Conservation (phyloP, 164 flowering plant species). For the Houttuynia cordata region DNA sequence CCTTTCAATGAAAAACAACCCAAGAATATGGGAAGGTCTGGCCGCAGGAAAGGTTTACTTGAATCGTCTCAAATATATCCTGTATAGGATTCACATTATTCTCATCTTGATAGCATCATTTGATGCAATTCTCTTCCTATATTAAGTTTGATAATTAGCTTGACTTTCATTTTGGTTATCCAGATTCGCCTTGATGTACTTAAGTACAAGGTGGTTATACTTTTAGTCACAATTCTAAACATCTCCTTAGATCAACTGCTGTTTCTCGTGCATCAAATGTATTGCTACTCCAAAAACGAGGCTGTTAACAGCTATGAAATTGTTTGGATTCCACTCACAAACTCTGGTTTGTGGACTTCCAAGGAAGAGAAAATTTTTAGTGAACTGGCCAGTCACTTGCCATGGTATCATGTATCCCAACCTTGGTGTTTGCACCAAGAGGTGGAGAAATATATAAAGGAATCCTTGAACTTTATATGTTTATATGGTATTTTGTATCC, state of each 20-base stretch:
- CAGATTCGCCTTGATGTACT: slow-evolving; percentile 45
- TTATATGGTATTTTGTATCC: slow-evolving; percentile 68
- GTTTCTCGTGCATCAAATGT: slow-evolving; percentile 38
- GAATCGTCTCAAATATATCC: neutral
- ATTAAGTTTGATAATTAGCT: neutral
- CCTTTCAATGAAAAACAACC: slow-evolving; percentile 35
- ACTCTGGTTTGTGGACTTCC: slow-evolving; percentile 34
- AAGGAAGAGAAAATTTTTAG: slow-evolving; percentile 24
- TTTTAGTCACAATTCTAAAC: slow-evolving; percentile 55
- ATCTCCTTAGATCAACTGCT: slow-evolving; percentile 30
- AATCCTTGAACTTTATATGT: slow-evolving; percentile 40
- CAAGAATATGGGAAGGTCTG: slow-evolving; percentile 34
- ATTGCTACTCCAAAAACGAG: slow-evolving; percentile 20
- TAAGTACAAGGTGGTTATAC: slow-evolving; percentile 42
- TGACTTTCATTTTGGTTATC: neutral
- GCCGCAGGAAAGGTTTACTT: slow-evolving; percentile 11
- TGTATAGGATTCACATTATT: neutral
- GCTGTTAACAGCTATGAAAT: slow-evolving; percentile 28
- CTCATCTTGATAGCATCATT: too few species aligned
- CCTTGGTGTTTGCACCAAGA: slow-evolving; percentile 43
- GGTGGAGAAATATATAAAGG: slow-evolving; percentile 32
- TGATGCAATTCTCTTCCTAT: too few species aligned
- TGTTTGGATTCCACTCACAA: slow-evolving; percentile 61
- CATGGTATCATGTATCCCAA: slow-evolving; percentile 46
- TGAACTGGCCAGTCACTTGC: slow-evolving; percentile 39